Percentiles rank a stretch among this genome's conserved stretches.
phyloP scores from a whole-genome alignment of 2,329 filamentous ascomycete species.

The Incumbomyces lentus region DNA sequence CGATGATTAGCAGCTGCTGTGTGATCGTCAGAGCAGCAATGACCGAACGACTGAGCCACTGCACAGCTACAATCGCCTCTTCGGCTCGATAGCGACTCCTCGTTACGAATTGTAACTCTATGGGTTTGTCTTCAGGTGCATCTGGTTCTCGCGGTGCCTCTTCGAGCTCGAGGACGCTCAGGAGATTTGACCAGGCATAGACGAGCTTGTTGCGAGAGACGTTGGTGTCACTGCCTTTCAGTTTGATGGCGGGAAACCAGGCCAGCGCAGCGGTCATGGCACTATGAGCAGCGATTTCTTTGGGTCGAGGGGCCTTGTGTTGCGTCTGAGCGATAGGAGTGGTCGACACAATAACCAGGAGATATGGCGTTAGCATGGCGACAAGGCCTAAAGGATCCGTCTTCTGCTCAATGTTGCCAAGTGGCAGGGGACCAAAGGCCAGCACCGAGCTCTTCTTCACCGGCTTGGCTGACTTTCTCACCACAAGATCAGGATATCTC shows the following conservation, averaged over 20 bases:
- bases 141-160: slow-evolving; percentile 49
- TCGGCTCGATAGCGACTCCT: slow-evolving; percentile 87
- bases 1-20: slow-evolving; percentile 81
- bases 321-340: slow-evolving; percentile 94
- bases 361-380: slow-evolving; percentile 88
- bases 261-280: slow-evolving; percentile 88
- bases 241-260: slow-evolving; percentile 92
- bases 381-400: slow-evolving; percentile 85
- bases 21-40: slow-evolving; percentile 87
- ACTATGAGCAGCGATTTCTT: slow-evolving; percentile 80
- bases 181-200: slow-evolving; percentile 97
- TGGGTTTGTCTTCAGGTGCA: slow-evolving; percentile 62
- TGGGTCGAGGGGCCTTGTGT: slow-evolving; percentile 82
- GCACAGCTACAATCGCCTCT: slow-evolving; percentile 89
- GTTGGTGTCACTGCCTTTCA: slow-evolving; percentile 63
- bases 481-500: slow-evolving; percentile 66
- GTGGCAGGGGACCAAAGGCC: slow-evolving; percentile 76
- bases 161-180: slow-evolving; percentile 83
- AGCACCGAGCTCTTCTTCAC: slow-evolving; percentile 90
- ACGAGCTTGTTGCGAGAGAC: slow-evolving; percentile 71
- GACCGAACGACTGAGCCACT: slow-evolving; percentile 93
- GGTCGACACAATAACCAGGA: slow-evolving; percentile 93
- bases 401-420: slow-evolving; percentile 85
- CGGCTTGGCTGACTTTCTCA: slow-evolving; percentile 48
- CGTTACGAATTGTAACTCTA: slow-evolving; percentile 66